Evolutionary conservation across 2,329 filamentous ascomycete genomes (phyloP), one percentile per base, ranked within the genome.

Genomic region (Fusarium liriodendri): DNA sequence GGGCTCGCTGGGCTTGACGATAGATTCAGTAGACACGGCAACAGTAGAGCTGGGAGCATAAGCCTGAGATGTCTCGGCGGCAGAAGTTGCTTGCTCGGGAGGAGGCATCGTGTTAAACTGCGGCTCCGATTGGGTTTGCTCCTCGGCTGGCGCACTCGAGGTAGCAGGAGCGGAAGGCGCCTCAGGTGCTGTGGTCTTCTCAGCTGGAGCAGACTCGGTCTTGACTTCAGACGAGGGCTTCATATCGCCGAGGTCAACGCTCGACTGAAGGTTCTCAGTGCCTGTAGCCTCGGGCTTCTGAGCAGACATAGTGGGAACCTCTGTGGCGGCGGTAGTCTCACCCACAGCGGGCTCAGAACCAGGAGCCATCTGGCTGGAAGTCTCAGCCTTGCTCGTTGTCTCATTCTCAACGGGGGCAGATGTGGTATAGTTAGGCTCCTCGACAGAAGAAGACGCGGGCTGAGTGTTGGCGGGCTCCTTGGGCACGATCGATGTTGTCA

Each of bases 231-330:
- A 63, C 7, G 70, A 67, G n/a, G 77, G 70, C 33, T 72, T 67
- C 13, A 78, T 60, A 18, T 66, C 67, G n/a, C 77, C 77, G 29
- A 78, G 77, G 22, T 78, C 68, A 37, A 78, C 27, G 37, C 75
- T 78, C 14, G 77, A 78, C 8, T 64, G 60, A 18, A 72, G 58
- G 6, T 16, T 58, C 16, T 57, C 42, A 4, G 55, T 67, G 6
- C 57, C 67, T 13, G 70, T 63, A 16, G 57, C 65, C n/a, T 61
- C 66, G 33, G 69, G 64, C 32, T 70, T 66, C 61, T 71, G 64
- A 13, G 52, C 67, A 5, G 63, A 45, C 22, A 61, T 69, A 2
- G 70, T 66, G 38, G 64, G 45, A 18, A 22, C 54, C 18, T 33
- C 40, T 10, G 64, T 58, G 9, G 27, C 47, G 20, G 52, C 57